Evolutionary conservation across 192 early-diverging fungal species (phyloP), one percentile per base, ranked within the genome.

Genomic region (Entophlyctis helioformis): DNA sequence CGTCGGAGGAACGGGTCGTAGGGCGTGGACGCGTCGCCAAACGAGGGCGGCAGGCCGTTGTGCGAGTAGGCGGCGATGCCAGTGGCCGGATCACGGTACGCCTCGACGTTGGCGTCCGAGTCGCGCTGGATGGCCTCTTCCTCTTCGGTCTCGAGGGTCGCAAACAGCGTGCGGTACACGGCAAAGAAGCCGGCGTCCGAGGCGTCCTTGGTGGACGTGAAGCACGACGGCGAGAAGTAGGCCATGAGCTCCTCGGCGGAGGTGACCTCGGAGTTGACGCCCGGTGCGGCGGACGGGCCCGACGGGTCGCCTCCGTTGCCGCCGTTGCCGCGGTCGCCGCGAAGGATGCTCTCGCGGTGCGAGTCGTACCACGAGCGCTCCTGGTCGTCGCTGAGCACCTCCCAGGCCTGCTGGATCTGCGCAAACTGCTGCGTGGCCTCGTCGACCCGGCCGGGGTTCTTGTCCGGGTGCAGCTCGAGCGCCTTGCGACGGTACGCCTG

Each of bases 351-450:
- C 51, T 93, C 89, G 44, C 91, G 68, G 59, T 95, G 92, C 39
- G 80, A 75, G 61, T 96, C 92, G 34, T 78, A 89, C 93, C 92
- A 97, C 11, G 85, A 66, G n/a, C 91, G 84, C 65, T 98, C 91
- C 36, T 94, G 82, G 13, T 81, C 80, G 65, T 98, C 91, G 31
- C 77, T 86, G 27, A 98, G 64, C 1, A 89, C 83, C 54, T 95
- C 87, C 58, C 97, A 96, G 5, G 96, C 96, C 45, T 88, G 74
- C 50, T 86, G 87, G 40, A 98, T 85, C 43, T 84, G 64, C 1
- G 88, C 80, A 74, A 98, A 98, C 25, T 78, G 62, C 34, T 79
- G 66, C 6, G 89, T 96, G 4, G 91, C 81, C 56, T 92, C 88
- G 37, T 90, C 85, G 1, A 82, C 60, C 41, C 81, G 66, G 52